Base-by-base conservation (phyloP, 202 grass and related monocot species). In the Carex arenaria region DNA sequence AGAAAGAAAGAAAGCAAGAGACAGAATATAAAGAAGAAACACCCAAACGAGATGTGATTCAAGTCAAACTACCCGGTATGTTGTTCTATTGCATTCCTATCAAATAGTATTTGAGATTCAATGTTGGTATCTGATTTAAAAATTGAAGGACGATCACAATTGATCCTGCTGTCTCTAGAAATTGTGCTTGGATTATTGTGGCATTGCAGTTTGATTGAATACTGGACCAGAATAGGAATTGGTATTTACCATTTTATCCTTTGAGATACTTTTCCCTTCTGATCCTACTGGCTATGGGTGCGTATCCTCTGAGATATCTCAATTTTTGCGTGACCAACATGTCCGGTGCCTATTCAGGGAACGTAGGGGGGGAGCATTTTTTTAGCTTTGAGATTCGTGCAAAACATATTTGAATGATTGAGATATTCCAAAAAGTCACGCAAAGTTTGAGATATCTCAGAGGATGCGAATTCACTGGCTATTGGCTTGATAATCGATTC, bases 21-120 rank as follows among this genome's bases (percentile, higher is more conserved):
- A 80, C 9, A 82, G 28, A 36, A 68, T 10, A 52, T 2, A 82
- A 43, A 67, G 63, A 82, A 31, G 63, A 65, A 43, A 66, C 80
- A 32, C 63, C 34, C 11, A 54, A 56, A 82, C 43, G 9, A 54
- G 80, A 82, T 65, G 36, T 54, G 0, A 82, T 82, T 68, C n/a
- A 68, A 47, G 62, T 68, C 4, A 10, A 67, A 67, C 45, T 9
- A 56, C 63, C 80, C 18, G 22, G 80, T 69, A 82, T 13, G 59
- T 82, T 26, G 17, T n/a, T 81, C 19, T 30, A 49, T 10, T 64
- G 3, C 42, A 28, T 64, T 65, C 23, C 49, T 19, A 19, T 31
- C 45, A 9, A 45, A 45, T 45, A 9, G 10, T 45, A 49, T 66
- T 53, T 22, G 12, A 81, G 10, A 64, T 40, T 19, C 3, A 34